Base-by-base conservation (phyloP, 257 asterid species). In the Ophiorrhiza pumila region DNA sequence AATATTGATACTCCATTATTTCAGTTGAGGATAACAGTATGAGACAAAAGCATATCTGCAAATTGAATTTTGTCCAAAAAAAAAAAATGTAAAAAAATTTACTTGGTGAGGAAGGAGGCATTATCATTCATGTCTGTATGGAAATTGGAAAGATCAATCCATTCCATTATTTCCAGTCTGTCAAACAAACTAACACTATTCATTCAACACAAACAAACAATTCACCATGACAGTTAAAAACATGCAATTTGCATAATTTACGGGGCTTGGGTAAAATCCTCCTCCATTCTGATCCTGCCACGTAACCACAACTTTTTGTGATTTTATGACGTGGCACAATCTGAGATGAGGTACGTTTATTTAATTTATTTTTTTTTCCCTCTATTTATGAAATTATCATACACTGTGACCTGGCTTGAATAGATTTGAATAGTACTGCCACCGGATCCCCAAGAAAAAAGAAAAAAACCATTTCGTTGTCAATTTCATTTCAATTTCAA, bases 381-480 rank as follows among this genome's bases (percentile, higher is more conserved):
- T 43, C 5, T 32, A 35, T 27, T 29, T n/a, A n/a, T n/a, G n/a
- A n/a, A n/a, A n/a, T n/a, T n/a, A n/a, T n/a, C n/a, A n/a, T n/a
- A n/a, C n/a, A n/a, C 41, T 55, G 52, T 77, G 81, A 80, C 79
- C 79, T 80, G 78, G 73, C 47, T 71, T 72, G 62, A 63, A 29
- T 69, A 46, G 70, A 68, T 76, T 80, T 80, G 80, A 76, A 76
- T 71, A 76, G 9, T 63, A 66, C 76, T 74, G 76, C 55, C 76
- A 63, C 82, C 68, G 62, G 35, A 52, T 53, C 14, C 47, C 68
- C 32, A 58, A 47, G 41, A 60, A 59, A 46, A 12, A 39, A 74
- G 18, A 5, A 32, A 55, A 37, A 58, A 35, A 37, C 7, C 57
- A 64, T 32, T 60, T 73, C 69, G 57, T 49, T 68, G 71, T 64